Percentiles rank a stretch among this genome's conserved stretches.
Evolutionary conservation across 2,329 filamentous ascomycete species (phyloP).

Genomic region (Akanthomyces uredinophilus): DNA sequence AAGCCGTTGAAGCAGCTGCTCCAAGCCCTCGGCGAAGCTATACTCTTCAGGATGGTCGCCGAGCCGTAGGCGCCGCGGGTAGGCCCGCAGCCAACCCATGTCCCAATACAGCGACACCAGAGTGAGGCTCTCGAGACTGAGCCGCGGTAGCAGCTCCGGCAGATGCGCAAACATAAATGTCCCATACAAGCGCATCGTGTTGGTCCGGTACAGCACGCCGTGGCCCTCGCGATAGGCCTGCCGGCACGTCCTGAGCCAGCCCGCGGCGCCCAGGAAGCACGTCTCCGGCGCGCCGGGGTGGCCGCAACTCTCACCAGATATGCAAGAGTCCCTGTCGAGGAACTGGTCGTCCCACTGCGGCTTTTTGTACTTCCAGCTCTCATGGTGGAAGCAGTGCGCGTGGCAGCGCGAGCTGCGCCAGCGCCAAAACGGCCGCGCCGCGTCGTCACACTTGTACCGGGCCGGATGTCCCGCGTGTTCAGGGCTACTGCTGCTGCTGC

Average conservation of each 20-base stretch:
- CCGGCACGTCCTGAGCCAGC: conserved; percentile 2
- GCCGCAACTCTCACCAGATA: neutral
- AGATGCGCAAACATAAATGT: conserved; percentile 1
- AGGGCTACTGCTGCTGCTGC: neutral
- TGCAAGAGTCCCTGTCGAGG: neutral
- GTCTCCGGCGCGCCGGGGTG: neutral
- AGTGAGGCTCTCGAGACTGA: neutral
- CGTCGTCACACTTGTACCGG: neutral
- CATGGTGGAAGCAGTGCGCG: neutral
- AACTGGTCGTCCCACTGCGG: neutral
- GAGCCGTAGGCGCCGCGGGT: neutral
- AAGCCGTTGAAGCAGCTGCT: neutral
- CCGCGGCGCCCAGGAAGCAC: neutral
- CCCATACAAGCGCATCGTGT: conserved; percentile 1
- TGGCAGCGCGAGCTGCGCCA: conserved; percentile 7
- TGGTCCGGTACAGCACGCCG: neutral
- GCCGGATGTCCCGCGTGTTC: neutral
- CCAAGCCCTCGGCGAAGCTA: neutral
- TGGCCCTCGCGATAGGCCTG: neutral
- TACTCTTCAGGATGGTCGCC: neutral
- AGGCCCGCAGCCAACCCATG: neutral
- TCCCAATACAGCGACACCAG: conserved; percentile 1
- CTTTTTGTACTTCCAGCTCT: neutral
- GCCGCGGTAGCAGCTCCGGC: neutral
- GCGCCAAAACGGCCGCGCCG: conserved; percentile 1